Conservation (phyloP, 805 yeast species). For the Metschnikowia lachancei region DNA sequence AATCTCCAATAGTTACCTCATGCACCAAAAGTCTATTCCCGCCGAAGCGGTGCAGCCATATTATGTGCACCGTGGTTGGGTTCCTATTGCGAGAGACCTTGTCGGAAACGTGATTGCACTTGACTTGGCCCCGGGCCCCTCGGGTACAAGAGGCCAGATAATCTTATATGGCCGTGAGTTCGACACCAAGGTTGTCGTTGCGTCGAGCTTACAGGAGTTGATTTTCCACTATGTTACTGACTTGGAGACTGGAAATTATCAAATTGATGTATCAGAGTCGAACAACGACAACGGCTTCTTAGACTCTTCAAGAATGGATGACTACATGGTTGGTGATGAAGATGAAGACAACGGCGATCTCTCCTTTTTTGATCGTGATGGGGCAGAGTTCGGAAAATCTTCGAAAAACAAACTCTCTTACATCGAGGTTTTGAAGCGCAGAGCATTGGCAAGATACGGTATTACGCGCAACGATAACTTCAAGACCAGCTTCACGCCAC, state of each 20-base stretch:
- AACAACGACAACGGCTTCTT: constrained; percentile 38
- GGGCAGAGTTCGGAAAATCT: constrained; percentile 34
- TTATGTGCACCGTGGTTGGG: constrained; percentile 24
- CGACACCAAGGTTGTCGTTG: constrained; percentile 23
- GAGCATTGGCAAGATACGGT: constrained; percentile 42
- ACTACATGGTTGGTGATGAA: constrained; percentile 43
- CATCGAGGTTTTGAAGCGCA: constrained; percentile 41
- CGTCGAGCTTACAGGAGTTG: constrained; percentile 36
- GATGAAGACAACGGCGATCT: constrained; percentile 47
- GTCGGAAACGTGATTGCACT: constrained; percentile 20
- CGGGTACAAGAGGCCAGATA: constrained; percentile 20
- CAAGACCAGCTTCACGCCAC: constrained; percentile 40
- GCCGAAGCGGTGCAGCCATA: constrained; percentile 21
- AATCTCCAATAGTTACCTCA: constrained; percentile 18
- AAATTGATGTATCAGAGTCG: constrained; percentile 33
- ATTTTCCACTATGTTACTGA: constrained; percentile 37
- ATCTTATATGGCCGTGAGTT: constrained; percentile 23
- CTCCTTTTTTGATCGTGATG: constrained; percentile 35
- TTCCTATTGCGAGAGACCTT: constrained; percentile 19
- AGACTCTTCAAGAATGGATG: constrained; percentile 38
- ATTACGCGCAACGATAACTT: constrained; percentile 33
- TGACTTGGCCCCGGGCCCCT: constrained; percentile 23
- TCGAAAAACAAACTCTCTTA: constrained; percentile 34
- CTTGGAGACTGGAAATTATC: constrained; percentile 42
- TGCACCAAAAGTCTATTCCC: constrained; percentile 22